A percentile compares a stretch with the other conserved stretches of the same genome.
Evolutionary conservation across 345 rosid genomes (phyloP).

Genomic region (Eucalyptus pauciflora): DNA sequence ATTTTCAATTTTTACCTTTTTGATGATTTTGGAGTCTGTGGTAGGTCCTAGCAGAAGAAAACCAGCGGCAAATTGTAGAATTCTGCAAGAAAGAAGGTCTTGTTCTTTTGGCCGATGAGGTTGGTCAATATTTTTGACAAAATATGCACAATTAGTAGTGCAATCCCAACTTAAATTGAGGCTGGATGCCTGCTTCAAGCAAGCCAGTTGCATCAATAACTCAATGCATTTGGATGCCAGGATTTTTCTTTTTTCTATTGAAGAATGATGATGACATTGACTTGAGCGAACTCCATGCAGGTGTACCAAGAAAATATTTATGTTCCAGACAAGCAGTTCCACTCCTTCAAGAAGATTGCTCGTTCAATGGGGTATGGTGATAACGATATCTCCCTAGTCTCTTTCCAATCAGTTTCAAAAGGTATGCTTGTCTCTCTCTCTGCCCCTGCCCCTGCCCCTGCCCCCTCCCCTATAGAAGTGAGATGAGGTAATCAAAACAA

Average conservation of each 20-base stretch:
- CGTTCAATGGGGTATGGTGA: slow-evolving; percentile 86
- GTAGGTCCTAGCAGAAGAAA: slow-evolving; percentile 85
- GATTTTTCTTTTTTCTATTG: not conserved
- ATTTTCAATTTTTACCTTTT: not conserved
- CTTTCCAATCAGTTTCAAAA: slow-evolving; percentile 93
- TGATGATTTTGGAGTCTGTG: not conserved
- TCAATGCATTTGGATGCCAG: not conserved
- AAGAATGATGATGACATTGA: not conserved
- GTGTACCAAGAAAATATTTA: slow-evolving; percentile 88
- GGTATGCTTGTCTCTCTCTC: slow-evolving; percentile 26
- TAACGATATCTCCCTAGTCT: slow-evolving; percentile 61
- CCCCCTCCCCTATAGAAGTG: not conserved
- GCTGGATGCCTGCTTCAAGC: not conserved
- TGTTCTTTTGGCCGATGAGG: slow-evolving; percentile 92
- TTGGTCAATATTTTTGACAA: not conserved
- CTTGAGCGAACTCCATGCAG: slow-evolving; percentile 5
- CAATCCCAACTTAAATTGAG: not conserved
- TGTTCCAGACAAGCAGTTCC: slow-evolving; percentile 79
- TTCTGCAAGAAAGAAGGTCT: slow-evolving; percentile 92
- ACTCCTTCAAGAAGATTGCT: slow-evolving; percentile 86
- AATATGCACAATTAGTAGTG: not conserved
- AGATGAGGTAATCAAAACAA: not conserved
- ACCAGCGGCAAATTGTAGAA: slow-evolving; percentile 68
- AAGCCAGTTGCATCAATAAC: not conserved
- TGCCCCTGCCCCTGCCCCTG: not conserved